Percentiles rank a stretch among this genome's conserved stretches.
Evolutionary conservation across 768 basidiomycete species (phyloP).

Genomic region (Suillus placidus): DNA sequence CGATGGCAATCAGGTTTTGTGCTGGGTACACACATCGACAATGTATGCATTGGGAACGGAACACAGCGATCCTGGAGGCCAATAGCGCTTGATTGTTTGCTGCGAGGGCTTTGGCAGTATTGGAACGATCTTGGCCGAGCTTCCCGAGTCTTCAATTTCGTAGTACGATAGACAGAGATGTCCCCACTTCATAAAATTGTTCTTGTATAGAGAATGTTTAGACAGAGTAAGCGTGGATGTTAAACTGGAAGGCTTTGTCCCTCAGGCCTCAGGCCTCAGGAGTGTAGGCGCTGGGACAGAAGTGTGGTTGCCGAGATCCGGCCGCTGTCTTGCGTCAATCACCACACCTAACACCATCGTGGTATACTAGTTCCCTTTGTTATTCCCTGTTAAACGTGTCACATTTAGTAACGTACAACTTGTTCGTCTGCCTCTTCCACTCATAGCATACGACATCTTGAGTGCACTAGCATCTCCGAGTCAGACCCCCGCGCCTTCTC

Average conservation of each 20-base stretch:
- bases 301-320: neutral
- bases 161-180: neutral
- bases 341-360: slow-evolving; percentile 56
- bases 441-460: slow-evolving; percentile 66
- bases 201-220: neutral
- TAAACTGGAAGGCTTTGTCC: neutral
- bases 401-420: neutral
- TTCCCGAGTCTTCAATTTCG: neutral
- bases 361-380: slow-evolving; percentile 52
- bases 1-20: neutral
- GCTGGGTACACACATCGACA: neutral
- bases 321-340: slow-evolving; percentile 42
- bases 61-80: neutral
- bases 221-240: neutral
- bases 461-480: slow-evolving; percentile 62
- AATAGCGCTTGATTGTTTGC: neutral
- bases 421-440: slow-evolving; percentile 21
- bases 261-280: no score
- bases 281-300: neutral
- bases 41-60: neutral
- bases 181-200: no score
- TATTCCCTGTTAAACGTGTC: slow-evolving; percentile 47
- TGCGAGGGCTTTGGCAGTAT: neutral
- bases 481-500: slow-evolving; percentile 50
- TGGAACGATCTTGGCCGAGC: neutral